Evolutionary conservation across 2,329 filamentous ascomycete species (phyloP), one percentile per base, ranked within the genome.

Genomic region (Arthroderma sp.): DNA sequence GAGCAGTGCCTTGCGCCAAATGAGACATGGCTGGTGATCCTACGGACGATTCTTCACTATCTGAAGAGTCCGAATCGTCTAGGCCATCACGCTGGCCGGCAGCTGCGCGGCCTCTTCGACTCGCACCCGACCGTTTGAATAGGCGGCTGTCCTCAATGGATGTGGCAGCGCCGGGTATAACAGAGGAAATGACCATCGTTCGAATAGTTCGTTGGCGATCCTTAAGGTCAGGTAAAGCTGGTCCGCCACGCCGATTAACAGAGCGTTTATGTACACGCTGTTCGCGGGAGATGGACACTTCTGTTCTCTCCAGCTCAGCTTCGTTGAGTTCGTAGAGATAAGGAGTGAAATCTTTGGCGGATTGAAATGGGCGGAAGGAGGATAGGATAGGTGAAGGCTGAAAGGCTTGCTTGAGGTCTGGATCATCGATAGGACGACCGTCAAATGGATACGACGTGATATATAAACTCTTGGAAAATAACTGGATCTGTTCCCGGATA

Each of bases 311-410:
- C 37, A 96, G 69, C 52, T 95, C 88, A 29, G 81, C 78, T 55
- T 96, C 89, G 55, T 81, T 94, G 54, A 96, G 76, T 63, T 96
- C 91, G 63, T 94, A 96, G 40, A 98, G 72, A 60, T 89, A 94
- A 1, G 91, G 91, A 3, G 85, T 83, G 60, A 83, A 96, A 55
- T 98, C 91, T 62, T 94, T 95, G 40, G 89, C 87, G 50, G 88
- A 81, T 61, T 94, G 86, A 61, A 88, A 84, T 1, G 88, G 87
- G 51, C 91, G 77, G 71, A 96, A 94, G 15, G 93, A 81, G 8
- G 77, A 79, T 22, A 80, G 75, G 34, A 96, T 66, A 0, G 91
- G 91, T 2, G 87, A 87, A 28, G 84, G 82, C 31, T 96, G 70
- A 65, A 98, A 93, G 45, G 85, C 82, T 44, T 83, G 73, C 47